These are phyloP conservation scores for Stephania yunnanensis DNA, from an alignment of 164 flowering plant species.

Conservation along the genomic window DNA sequence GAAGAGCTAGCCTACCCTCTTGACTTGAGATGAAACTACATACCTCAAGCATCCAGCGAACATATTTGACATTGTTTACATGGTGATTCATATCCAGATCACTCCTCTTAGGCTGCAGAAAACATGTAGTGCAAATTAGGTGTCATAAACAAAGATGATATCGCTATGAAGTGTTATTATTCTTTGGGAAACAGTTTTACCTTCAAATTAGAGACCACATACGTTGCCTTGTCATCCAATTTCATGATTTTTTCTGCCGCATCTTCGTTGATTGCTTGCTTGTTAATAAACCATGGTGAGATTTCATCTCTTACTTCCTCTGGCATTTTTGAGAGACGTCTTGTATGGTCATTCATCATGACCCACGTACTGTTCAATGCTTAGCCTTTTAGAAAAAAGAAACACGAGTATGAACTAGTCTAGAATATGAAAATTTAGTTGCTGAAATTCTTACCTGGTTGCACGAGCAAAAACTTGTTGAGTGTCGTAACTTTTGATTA, in stretches of 20 bases:
- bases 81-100: conserved; percentile 68
- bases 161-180: background rate
- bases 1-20: background rate
- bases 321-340: conserved; percentile 78
- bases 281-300: conserved; percentile 60
- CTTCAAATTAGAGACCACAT: conserved; percentile 46
- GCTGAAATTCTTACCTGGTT: conserved; percentile 32
- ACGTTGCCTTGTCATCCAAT: conserved; percentile 43
- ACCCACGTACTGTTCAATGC: conserved; percentile 63
- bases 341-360: conserved; percentile 72
- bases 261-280: conserved; percentile 49
- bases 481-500: conserved; percentile 36
- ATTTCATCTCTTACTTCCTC: conserved; percentile 67
- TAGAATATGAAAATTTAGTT: background rate
- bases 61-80: conserved; percentile 62
- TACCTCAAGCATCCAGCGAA: conserved; percentile 67
- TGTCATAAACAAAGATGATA: background rate
- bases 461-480: conserved; percentile 45
- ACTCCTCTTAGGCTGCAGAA: conserved; percentile 50
- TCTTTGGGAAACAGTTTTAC: conserved; percentile 18
- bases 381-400: conserved; percentile 3
- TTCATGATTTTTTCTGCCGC: conserved; percentile 43
- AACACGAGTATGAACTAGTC: background rate
- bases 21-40: conserved; percentile 6
- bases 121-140: background rate